These are phyloP conservation scores for Coleophoma cylindrospora DNA, from an alignment of 2,329 filamentous ascomycete genomes.

Conservation along the genomic window DNA sequence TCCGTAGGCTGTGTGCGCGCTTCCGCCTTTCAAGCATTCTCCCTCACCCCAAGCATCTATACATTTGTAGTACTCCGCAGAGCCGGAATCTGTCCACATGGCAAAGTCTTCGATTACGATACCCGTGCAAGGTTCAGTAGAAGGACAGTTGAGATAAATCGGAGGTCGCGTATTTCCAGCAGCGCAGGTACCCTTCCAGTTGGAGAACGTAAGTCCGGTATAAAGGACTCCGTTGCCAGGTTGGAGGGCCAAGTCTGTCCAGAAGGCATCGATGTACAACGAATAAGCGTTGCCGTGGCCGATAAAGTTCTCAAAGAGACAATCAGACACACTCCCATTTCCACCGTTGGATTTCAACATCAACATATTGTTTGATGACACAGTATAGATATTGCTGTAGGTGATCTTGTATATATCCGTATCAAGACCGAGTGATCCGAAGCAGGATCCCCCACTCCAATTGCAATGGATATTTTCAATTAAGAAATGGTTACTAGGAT, in stretches of 20 bases:
- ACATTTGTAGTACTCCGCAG: constrained; percentile 37
- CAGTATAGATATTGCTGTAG: constrained; percentile 54
- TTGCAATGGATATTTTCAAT: constrained; percentile 58
- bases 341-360: constrained; percentile 60
- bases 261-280: constrained; percentile 49
- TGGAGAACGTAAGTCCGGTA: constrained; percentile 45
- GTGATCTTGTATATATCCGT: constrained; percentile 45
- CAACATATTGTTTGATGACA: constrained; percentile 55
- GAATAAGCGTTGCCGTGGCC: constrained; percentile 55
- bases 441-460: constrained; percentile 50
- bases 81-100: constrained; percentile 46
- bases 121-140: constrained; percentile 44
- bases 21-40: constrained; percentile 33
- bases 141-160: constrained; percentile 46
- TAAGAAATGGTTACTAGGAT: constrained; percentile 50
- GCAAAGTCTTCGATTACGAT: constrained; percentile 44
- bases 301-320: constrained; percentile 51
- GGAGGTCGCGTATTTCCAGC: constrained; percentile 46
- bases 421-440: constrained; percentile 46
- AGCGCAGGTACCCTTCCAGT: constrained; percentile 49
- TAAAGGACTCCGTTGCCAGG: constrained; percentile 46
- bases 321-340: constrained; percentile 43
- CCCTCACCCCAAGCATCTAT: constrained; percentile 42
- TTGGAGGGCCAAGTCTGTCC: constrained; percentile 35
- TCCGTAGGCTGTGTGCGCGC: background rate